phyloP scores from a whole-genome alignment of 495 filamentous ascomycete species.

The Talaromyces nanjingensis region DNA sequence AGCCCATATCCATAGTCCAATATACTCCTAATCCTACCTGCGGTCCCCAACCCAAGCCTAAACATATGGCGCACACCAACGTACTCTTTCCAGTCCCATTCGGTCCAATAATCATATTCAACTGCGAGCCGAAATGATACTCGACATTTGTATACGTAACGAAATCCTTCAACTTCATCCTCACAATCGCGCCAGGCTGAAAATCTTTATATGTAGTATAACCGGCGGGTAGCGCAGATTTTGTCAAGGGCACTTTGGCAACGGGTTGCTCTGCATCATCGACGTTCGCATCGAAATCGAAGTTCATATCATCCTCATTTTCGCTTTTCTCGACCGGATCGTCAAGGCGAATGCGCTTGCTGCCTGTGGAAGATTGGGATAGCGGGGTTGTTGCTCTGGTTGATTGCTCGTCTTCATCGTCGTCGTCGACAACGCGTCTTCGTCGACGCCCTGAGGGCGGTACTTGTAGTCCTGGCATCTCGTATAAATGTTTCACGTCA shows the following conservation, averaged over 20 bases:
- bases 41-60: constrained; percentile 81
- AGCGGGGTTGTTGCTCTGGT: constrained; percentile 18
- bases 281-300: constrained; percentile 8
- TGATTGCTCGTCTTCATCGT: constrained; percentile 20
- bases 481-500: not conserved
- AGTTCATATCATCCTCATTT: constrained; percentile 6
- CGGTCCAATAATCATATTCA: constrained; percentile 98
- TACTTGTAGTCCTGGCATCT: not conserved
- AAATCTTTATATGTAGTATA: constrained; percentile 22
- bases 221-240: not conserved
- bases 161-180: constrained; percentile 83
- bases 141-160: constrained; percentile 90
- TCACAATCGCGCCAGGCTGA: constrained; percentile 83
- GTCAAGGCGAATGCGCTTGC: constrained; percentile 30
- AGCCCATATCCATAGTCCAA: constrained; percentile 2
- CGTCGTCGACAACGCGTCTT: constrained; percentile 17
- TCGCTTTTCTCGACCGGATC: constrained; percentile 11
- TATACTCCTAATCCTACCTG: constrained; percentile 35
- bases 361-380: constrained; percentile 16
- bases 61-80: constrained; percentile 92
- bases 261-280: constrained; percentile 6
- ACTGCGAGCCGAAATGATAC: constrained; percentile 79
- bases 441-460: constrained; percentile 21
- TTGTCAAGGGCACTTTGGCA: not conserved
- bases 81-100: constrained; percentile 98